These are phyloP conservation scores for Penicillium oxalicum DNA, from an alignment of 2,329 filamentous ascomycete species.

Conservation along the genomic window DNA sequence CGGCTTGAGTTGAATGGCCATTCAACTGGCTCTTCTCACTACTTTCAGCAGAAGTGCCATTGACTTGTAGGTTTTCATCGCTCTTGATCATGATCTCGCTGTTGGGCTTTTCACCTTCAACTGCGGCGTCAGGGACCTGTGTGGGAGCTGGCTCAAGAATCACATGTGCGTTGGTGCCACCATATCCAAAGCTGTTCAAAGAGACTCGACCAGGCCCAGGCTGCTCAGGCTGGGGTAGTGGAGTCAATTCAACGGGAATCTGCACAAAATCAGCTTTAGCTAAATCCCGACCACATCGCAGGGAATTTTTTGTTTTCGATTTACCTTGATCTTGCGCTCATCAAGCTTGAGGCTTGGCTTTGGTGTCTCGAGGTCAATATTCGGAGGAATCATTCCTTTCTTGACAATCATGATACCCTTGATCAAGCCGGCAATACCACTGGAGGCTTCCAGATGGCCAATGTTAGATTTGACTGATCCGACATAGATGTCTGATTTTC, in stretches of 20 bases:
- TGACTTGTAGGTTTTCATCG: background rate
- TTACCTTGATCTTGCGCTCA: slow-evolving; percentile 3
- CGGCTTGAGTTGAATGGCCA: background rate
- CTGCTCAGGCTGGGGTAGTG: slow-evolving; percentile 1
- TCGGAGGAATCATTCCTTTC: slow-evolving; percentile 19
- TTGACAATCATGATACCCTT: slow-evolving; percentile 24
- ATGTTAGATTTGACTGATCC: slow-evolving; percentile 18
- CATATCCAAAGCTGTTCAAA: slow-evolving; percentile 24
- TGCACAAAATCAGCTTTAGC: background rate
- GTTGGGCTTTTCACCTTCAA: background rate
- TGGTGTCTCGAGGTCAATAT: slow-evolving; percentile 3
- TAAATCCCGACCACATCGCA: too few relatives aligned
- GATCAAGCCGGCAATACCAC: slow-evolving; percentile 13
- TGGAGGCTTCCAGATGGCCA: slow-evolving; percentile 16
- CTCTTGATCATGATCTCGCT: background rate
- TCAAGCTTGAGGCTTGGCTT: slow-evolving; percentile 7
- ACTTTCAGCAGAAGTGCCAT: background rate
- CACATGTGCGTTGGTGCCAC: slow-evolving; percentile 24
- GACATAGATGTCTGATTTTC: slow-evolving; percentile 8
- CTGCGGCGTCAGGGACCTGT: background rate
- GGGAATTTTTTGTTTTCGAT: too few relatives aligned
- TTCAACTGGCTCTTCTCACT: background rate
- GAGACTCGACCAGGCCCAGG: slow-evolving; percentile 14
- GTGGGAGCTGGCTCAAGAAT: slow-evolving; percentile 21
- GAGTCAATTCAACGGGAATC: background rate